Evolutionary conservation across 2,329 filamentous ascomycete species (phyloP), one percentile per base, ranked within the genome.

Genomic region (Aulographum hederae): DNA sequence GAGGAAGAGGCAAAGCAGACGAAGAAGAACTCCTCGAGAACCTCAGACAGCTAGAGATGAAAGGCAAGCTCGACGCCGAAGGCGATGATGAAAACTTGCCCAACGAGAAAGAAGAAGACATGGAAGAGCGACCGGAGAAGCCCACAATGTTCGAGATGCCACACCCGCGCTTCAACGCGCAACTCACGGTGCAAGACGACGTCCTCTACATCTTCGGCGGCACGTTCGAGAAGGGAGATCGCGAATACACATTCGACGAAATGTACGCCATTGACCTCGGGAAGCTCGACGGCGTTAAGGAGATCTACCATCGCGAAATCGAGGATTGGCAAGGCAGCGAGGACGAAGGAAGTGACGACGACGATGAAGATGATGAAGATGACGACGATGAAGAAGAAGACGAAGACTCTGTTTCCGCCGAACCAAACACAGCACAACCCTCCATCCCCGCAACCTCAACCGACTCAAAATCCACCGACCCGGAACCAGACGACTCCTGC

Each of bases 161-260:
- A 3, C 85, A 94, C 44, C 67, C 73, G 13, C 68, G 89, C 32
- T 98, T 98, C 59, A 95, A 95, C 43, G 76, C 84, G 1, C 79
- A 89, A 41, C 58, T 95, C 25, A 73, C 86, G 1, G 81, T 95
- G 1, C 85, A 95, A 53, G 81, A 85, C 41, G 89, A 98, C 50
- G 73, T 80, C 6, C 64, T 95, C 1, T 98, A 86, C 55, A 81
- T 95, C 33, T 95, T 91, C 46, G 85, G 89, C 18, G 89, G 89
- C 13, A 98, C 86, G 0, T 94, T 78, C 45, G 89, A 98, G 49
- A 89, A 92, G 49, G 86, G 81, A 13, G 89, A 98, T 45, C 69
- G 81, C 15, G 89, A 98, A 52, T 93, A 79, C 46, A 95, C 85
- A 0, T 93, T 95, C 52, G 85, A 94, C 43, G 89, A 98, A 45